Evolutionary conservation across 192 early-diverging fungal species (phyloP), one percentile per base, ranked within the genome.

Genomic region (Coemansia sp.): DNA sequence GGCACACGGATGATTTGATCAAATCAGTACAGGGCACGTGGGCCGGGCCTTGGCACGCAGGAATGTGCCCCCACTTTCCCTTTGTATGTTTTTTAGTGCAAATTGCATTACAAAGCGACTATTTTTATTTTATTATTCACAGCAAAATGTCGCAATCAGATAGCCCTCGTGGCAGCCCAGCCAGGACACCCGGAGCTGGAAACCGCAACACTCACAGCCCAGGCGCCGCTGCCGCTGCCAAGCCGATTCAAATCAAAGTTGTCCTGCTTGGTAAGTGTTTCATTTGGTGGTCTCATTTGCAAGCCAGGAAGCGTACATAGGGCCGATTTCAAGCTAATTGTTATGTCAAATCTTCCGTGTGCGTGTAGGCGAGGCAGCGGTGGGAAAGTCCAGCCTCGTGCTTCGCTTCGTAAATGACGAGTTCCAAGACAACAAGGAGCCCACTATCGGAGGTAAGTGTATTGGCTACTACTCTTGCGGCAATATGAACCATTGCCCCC

Each of bases 371-470:
- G 89, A 91, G 72, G 92, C 96, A n/a, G 94, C 96, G 56, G 97
- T 99, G 40, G 97, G 97, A 65, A 99, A 99, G 75, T 95, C 93
- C 12, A 94, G 92, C 82, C 83, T 99, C 36, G 94, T 97, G 10
- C 80, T 95, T 54, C 88, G 95, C 12, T 97, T 97, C 76, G 93
- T 95, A 32, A 93, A 93, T 80, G 85, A 93, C 75, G 91, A 95
- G 74, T 99, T 93, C 72, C 84, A 89, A 53, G 94, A 96, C 46
- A 95, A 97, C 84, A 94, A 93, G 65, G 95, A 99, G 76, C 94
- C 97, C 7, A 99, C 97, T 35, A 98, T 99, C 78, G 97, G 97
- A 83, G 76, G 76, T 73, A 63, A 62, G 70, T 63, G 6, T 24
- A 38, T 40, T 17, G 46, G 10, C 6, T 37, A 21, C 14, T 26